These are phyloP conservation scores for Wickerhamomyces strasburgensis DNA, from an alignment of 805 yeast genomes.

Conservation along the genomic window DNA sequence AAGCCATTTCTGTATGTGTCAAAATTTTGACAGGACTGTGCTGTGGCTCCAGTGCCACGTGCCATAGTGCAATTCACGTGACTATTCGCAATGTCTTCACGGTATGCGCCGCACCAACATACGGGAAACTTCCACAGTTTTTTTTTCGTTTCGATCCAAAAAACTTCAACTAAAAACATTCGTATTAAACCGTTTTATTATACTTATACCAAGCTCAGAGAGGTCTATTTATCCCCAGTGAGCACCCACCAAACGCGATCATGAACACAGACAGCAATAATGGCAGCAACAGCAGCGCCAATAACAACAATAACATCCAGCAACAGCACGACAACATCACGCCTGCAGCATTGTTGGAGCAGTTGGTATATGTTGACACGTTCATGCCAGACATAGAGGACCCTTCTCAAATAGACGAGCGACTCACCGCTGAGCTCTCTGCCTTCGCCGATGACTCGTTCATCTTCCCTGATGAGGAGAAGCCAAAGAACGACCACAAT, in stretches of 20 bases:
- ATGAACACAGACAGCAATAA: no score
- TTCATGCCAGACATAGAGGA: conserved; percentile 52
- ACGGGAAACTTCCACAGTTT: no score
- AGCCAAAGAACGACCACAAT: conserved; percentile 33
- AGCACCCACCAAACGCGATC: no score
- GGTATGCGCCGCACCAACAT: not conserved
- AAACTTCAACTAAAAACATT: no score
- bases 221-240: no score
- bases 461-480: conserved; percentile 78
- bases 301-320: not conserved
- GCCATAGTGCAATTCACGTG: not conserved
- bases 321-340: conserved; percentile 27
- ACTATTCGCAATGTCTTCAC: not conserved
- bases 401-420: conserved; percentile 43
- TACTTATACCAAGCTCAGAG: no score
- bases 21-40: no score
- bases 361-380: conserved; percentile 74
- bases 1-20: no score
- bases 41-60: no score
- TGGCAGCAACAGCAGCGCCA: not conserved
- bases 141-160: no score
- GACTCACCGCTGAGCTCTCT: conserved; percentile 59
- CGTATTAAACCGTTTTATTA: no score
- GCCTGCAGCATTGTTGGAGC: conserved; percentile 55
- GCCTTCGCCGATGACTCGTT: conserved; percentile 82